Conservation (phyloP, 1,139 yeast genomes). For the Yamadazyma triangularis region DNA sequence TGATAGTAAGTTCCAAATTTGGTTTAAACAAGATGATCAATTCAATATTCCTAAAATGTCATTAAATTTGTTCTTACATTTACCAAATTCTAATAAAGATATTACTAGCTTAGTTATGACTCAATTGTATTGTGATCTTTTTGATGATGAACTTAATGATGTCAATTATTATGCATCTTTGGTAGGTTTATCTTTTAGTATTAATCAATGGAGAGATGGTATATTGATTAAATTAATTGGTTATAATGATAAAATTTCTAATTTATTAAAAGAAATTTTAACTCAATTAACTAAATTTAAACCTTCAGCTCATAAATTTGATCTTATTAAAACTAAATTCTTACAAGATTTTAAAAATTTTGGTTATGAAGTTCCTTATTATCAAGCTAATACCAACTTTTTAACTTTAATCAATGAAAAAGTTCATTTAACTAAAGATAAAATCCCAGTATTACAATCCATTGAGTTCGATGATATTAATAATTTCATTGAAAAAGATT, state of each 20-base stretch:
- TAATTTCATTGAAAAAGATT: conserved; percentile 32
- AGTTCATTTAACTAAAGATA: conserved; percentile 62
- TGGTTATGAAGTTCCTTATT: conserved; percentile 70
- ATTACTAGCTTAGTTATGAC: conserved; percentile 56
- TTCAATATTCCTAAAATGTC: conserved; percentile 87
- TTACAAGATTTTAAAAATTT: conserved; percentile 63
- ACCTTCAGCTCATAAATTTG: conserved; percentile 57
- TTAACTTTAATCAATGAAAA: conserved; percentile 65
- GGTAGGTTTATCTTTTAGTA: conserved; percentile 65
- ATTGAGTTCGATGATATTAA: conserved; percentile 48
- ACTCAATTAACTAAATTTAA: conserved; percentile 46
- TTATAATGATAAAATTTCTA: conserved; percentile 74
- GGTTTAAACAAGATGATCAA: conserved; percentile 91
- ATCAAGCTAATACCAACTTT: conserved; percentile 64
- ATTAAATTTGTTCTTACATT: conserved; percentile 58
- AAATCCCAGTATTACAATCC: conserved; percentile 42
- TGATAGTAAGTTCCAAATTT: conserved; percentile 40
- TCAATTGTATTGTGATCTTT: conserved; percentile 58
- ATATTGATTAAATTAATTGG: conserved; percentile 66
- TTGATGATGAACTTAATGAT: conserved; percentile 75
- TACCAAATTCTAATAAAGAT: conserved; percentile 58
- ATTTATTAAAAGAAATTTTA: conserved; percentile 58
- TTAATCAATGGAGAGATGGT: conserved; percentile 67
- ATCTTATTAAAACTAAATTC: conserved; percentile 59
- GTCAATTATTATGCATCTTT: conserved; percentile 78